Evolutionary conservation across 1,139 yeast genomes (phyloP).

Genomic region (Nakaseomyces bracarensis): DNA sequence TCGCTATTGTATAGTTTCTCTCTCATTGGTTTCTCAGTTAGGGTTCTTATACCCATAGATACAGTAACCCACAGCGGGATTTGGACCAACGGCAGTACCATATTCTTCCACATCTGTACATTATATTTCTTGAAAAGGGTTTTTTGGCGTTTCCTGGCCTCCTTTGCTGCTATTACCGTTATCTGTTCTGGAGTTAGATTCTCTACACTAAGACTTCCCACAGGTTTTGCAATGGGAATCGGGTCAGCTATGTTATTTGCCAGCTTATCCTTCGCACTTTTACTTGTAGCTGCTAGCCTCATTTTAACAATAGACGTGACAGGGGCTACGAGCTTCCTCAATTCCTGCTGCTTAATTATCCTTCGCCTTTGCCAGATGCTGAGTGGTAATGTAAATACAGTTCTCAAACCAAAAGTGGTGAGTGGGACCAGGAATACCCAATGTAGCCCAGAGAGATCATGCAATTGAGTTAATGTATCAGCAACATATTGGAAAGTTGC

Average conservation of each 20-base stretch:
- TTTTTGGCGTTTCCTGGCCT: constrained; percentile 66
- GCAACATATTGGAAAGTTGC: constrained; percentile 21
- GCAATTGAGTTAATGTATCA: constrained; percentile 33
- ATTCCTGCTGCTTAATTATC: constrained; percentile 58
- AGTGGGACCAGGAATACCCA: constrained; percentile 81
- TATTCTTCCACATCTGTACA: constrained; percentile 76
- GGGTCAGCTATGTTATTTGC: constrained; percentile 13
- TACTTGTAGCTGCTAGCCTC: constrained; percentile 51
- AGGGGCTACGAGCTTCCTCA: constrained; percentile 63
- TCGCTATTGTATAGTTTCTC: constrained; percentile 13
- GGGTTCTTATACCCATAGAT: constrained; percentile 65
- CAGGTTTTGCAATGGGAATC: constrained; percentile 5
- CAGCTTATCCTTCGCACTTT: constrained; percentile 11
- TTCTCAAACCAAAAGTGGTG: constrained; percentile 57
- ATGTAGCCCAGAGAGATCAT: constrained; percentile 53
- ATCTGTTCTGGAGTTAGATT: constrained; percentile 73
- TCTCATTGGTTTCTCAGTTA: constrained; percentile 40
- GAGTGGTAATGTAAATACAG: constrained; percentile 65
- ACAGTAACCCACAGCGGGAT: constrained; percentile 82
- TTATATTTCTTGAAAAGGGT: constrained; percentile 52
- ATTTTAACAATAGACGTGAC: constrained; percentile 67
- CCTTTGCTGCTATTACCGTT: constrained; percentile 62
- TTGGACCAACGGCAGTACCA: constrained; percentile 67
- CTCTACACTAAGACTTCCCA: constrained; percentile 28
- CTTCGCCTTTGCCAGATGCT: constrained; percentile 65